Evolutionary conservation across 2,329 filamentous ascomycete species (phyloP), one percentile per base, ranked within the genome.

Genomic region (Westerdykella sp.): DNA sequence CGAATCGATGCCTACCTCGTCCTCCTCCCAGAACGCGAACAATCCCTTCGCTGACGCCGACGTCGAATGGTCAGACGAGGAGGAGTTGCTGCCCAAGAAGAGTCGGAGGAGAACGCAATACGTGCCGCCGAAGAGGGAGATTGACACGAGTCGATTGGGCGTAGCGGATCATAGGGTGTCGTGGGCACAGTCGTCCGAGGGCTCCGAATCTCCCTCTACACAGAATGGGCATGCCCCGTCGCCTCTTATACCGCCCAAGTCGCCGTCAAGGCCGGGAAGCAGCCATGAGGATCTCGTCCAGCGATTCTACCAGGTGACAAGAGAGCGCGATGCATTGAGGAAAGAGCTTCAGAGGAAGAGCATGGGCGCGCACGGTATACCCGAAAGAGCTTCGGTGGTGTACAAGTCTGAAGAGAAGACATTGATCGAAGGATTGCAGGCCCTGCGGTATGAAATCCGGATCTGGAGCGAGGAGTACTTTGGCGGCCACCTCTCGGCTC

Each of bases 281-380:
- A 65, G 57, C 34, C 62, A 65, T 37, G 63, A 67, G n/a, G 62
- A 67, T 39, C 49, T 67, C 13, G 56, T 67, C 13, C 54, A 61
- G 46, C 62, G 62, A 21, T 65, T 65, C 50, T 66, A 66, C 43
- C 57, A 63, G 34, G 59, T 67, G n/a, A 64, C 63, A n/a, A 49
- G 57, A 43, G 63, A 67, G 47, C 54, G 63, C 30, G 63, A 67
- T 43, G 60, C 62, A 10, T 51, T 67, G 36, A 50, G 63, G 39
- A 64, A 65, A 41, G 56, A 66, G 49, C 51, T 67, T 13, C 63
- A 65, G 43, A 51, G 62, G 35, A 59, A 59, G 47, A 63, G 59
- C 31, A 52, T 63, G 50, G 59, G 57, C 0, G 49, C 53, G 1
- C 47, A 64, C 39, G 62, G 61, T 12, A 53, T 64, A 23, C 56